Evolutionary conservation across 176 grass and related monocot genomes (phyloP).

Genomic region (Oryza meyeriana): DNA sequence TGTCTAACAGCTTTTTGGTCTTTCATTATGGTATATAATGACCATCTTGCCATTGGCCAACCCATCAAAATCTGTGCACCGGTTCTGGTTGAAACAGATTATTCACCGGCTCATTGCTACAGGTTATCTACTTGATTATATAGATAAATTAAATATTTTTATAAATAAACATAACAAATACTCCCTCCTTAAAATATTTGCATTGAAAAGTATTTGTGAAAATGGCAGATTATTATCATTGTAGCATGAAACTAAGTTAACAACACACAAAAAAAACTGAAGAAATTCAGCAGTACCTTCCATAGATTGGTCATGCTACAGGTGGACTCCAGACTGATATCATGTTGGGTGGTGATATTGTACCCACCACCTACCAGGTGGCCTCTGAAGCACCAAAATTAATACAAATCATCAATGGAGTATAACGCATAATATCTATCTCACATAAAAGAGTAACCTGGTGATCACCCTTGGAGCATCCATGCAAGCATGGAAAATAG

Average conservation of each 20-base stretch:
- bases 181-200: slow-evolving; percentile 39
- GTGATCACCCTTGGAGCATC: slow-evolving; percentile 43
- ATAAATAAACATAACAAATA: no score
- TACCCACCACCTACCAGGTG: slow-evolving; percentile 67
- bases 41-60: no score
- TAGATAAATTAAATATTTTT: no score
- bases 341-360: slow-evolving; percentile 63
- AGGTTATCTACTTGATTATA: no score
- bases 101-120: no score
- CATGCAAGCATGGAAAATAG: slow-evolving; percentile 57
- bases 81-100: no score
- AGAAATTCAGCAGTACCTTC: slow-evolving; percentile 12
- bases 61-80: no score
- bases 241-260: background rate
- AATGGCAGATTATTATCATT: slow-evolving; percentile 22
- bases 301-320: slow-evolving; percentile 18
- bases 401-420: slow-evolving; percentile 21
- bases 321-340: slow-evolving; percentile 42
- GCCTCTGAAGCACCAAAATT: slow-evolving; percentile 43
- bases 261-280: background rate
- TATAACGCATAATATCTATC: background rate
- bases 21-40: no score
- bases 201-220: slow-evolving; percentile 44
- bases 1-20: no score
- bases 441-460: slow-evolving; percentile 40